A percentile compares a stretch with the other conserved stretches of the same genome.
These are phyloP conservation scores for Gamarada debralockiae DNA, from an alignment of 495 filamentous ascomycete genomes.

Conservation along the genomic window DNA sequence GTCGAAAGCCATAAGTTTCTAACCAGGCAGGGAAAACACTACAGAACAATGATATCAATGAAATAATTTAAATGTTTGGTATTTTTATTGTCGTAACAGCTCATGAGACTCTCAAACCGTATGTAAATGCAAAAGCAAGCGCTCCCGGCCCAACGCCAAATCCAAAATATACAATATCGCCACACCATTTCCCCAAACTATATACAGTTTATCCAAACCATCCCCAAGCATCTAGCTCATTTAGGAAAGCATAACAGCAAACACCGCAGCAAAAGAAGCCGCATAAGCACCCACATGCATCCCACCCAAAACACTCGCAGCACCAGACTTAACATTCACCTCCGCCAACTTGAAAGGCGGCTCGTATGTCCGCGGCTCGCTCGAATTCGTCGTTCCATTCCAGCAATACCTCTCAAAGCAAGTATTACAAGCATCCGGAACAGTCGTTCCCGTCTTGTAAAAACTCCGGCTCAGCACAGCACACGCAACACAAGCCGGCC, in stretches of 20 bases:
- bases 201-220: neutral
- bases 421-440: conserved; percentile 62
- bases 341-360: conserved; percentile 16
- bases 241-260: neutral
- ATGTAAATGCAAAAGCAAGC: too few species aligned
- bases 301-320: neutral
- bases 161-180: too few species aligned
- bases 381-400: conserved; percentile 63
- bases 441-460: conserved; percentile 56
- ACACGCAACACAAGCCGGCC: conserved; percentile 81
- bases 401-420: conserved; percentile 89
- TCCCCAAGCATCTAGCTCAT: neutral
- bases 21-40: too few species aligned
- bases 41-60: too few species aligned
- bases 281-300: neutral
- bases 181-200: too few species aligned
- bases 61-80: too few species aligned
- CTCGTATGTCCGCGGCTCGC: conserved; percentile 20
- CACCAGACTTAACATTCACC: neutral
- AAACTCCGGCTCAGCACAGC: conserved; percentile 78
- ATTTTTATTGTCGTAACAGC: too few species aligned
- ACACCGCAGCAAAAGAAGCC: neutral
- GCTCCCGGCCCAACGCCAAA: too few species aligned
- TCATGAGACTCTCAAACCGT: too few species aligned
- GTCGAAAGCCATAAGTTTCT: too few species aligned